phyloP scores from a whole-genome alignment of 306 rosid species.

The Lagenaria siceraria region DNA sequence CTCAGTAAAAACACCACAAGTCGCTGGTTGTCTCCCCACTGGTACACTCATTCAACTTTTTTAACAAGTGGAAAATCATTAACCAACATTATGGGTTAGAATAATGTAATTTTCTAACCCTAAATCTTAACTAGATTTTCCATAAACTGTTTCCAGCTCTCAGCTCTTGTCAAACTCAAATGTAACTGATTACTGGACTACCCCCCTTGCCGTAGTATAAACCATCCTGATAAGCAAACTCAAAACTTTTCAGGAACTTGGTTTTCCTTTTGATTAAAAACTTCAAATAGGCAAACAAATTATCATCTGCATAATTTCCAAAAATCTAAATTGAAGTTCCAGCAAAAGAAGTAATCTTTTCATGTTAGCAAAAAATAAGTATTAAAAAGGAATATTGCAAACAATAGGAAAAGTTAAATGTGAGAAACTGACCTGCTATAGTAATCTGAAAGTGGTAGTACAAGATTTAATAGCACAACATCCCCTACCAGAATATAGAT shows the following conservation, averaged over 20 bases:
- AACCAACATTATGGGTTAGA: not conserved
- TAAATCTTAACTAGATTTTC: not conserved
- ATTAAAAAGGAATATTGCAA: not conserved
- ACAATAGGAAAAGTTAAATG: not conserved
- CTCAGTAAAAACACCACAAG: not conserved
- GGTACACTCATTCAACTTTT: not conserved
- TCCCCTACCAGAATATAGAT: conserved; percentile 64
- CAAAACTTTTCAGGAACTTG: not conserved
- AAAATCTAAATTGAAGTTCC: not conserved
- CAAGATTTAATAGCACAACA: conserved; percentile 53
- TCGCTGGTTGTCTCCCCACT: not conserved
- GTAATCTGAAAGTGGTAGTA: conserved; percentile 43
- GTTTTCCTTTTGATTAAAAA: not conserved
- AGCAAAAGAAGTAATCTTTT: not conserved
- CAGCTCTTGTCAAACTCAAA: not conserved
- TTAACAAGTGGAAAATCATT: not conserved
- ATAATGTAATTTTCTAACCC: not conserved
- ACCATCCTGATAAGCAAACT: not conserved
- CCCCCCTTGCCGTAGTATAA: not conserved
- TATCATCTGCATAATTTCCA: not conserved
- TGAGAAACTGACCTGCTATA: conserved; percentile 36
- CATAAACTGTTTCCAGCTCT: not conserved
- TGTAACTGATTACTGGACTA: not conserved
- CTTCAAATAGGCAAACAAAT: not conserved
- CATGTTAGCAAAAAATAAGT: not conserved